phyloP scores from a whole-genome alignment of 140 eudicot species.

The Senecio squalidus region DNA sequence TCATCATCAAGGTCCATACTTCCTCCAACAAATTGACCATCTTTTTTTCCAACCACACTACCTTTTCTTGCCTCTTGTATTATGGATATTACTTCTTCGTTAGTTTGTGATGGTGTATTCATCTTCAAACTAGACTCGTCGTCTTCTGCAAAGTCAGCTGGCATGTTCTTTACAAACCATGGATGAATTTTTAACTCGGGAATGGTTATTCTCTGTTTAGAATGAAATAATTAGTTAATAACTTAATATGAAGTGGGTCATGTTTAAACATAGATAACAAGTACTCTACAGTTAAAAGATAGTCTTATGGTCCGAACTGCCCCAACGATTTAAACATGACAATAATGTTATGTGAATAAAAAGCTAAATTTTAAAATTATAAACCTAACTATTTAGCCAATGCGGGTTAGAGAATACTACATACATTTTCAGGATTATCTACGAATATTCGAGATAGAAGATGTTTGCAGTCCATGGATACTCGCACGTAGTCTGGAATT shows the following conservation, averaged over 20 bases:
- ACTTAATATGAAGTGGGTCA: too few relatives aligned
- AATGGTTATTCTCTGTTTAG: slow-evolving; percentile 62
- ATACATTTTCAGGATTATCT: slow-evolving; percentile 78
- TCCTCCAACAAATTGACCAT: slow-evolving; percentile 45
- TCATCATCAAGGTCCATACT: slow-evolving; percentile 74
- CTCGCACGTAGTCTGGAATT: slow-evolving; percentile 80
- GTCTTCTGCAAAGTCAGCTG: slow-evolving; percentile 33
- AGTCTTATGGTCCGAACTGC: too few relatives aligned
- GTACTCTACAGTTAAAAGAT: too few relatives aligned
- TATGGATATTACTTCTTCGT: slow-evolving; percentile 55
- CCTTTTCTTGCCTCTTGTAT: slow-evolving; percentile 55
- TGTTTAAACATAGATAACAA: too few relatives aligned
- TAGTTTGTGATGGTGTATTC: slow-evolving; percentile 34
- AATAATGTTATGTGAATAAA: too few relatives aligned
- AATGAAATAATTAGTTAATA: too few relatives aligned
- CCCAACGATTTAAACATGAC: too few relatives aligned
- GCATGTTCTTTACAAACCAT: slow-evolving; percentile 67
- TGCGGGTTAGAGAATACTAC: too few relatives aligned
- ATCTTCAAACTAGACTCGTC: slow-evolving; percentile 31
- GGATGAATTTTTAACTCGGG: slow-evolving; percentile 67
- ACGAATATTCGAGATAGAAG: slow-evolving; percentile 79
- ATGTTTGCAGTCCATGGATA: slow-evolving; percentile 76
- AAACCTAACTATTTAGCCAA: too few relatives aligned
- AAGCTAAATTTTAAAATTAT: too few relatives aligned
- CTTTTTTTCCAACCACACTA: slow-evolving; percentile 31